A percentile compares a stretch with the other conserved stretches of the same genome.
These are phyloP conservation scores for Citrullus colocynthis DNA, from an alignment of 306 rosid genomes.

Conservation along the genomic window DNA sequence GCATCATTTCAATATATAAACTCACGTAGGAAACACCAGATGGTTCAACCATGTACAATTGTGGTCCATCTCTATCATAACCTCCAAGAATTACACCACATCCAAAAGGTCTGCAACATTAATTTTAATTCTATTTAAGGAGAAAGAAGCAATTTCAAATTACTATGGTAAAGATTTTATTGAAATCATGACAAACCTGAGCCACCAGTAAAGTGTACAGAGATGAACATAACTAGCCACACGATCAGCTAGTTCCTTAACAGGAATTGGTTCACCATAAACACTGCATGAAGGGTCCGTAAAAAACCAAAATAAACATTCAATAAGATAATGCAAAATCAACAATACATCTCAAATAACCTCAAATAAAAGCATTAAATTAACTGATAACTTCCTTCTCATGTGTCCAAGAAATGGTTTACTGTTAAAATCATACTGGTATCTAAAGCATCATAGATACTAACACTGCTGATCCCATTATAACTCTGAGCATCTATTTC, in stretches of 20 bases:
- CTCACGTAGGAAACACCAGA: slow-evolving; percentile 91
- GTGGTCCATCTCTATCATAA: slow-evolving; percentile 98
- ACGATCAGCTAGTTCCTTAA: slow-evolving; percentile 94
- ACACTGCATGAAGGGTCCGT: slow-evolving; percentile 30
- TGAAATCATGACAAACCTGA: slow-evolving; percentile 41
- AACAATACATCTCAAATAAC: slow-evolving; percentile 2
- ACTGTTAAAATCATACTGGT: background rate
- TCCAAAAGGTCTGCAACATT: slow-evolving; percentile 80
- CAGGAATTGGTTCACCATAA: slow-evolving; percentile 81
- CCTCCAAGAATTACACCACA: slow-evolving; percentile 97
- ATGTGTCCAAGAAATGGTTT: background rate
- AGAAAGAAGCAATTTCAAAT: slow-evolving; percentile 11
- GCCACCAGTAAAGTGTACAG: slow-evolving; percentile 98
- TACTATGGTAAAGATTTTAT: slow-evolving; percentile 13
- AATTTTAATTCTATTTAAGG: slow-evolving; percentile 2
- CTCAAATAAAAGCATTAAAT: background rate
- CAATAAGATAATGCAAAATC: background rate
- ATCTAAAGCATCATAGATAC: background rate
- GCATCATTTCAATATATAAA: slow-evolving; percentile 10
- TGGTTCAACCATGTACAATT: slow-evolving; percentile 91
- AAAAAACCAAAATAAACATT: slow-evolving; percentile 15
- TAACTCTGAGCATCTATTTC: background rate
- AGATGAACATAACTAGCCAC: slow-evolving; percentile 97
- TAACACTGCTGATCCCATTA: background rate
- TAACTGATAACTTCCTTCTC: background rate